Conservation (phyloP, 192 early-diverging fungal species). For the Umbelopsis vinacea region DNA sequence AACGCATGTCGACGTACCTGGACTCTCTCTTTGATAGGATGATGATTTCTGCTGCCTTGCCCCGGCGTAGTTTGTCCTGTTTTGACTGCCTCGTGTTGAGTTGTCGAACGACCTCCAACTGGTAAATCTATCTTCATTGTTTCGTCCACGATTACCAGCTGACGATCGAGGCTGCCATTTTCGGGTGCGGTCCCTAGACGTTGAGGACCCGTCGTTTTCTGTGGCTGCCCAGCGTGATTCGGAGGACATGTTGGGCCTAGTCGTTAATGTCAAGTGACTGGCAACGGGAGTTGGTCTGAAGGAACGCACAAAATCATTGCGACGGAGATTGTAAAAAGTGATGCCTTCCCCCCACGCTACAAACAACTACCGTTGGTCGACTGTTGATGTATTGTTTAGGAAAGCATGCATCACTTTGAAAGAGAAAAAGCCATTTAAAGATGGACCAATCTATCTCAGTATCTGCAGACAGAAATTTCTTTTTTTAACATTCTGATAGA, state of each 20-base stretch:
- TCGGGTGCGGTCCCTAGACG: not conserved
- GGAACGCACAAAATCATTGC: too few relatives aligned
- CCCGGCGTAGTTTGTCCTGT: not conserved
- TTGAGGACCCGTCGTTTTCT: not conserved
- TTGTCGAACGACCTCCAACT: not conserved
- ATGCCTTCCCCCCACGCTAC: too few relatives aligned
- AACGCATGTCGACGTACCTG: not conserved
- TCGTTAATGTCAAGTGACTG: too few relatives aligned
- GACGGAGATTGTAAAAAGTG: too few relatives aligned
- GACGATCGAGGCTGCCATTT: not conserved
- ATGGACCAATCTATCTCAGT: too few relatives aligned
- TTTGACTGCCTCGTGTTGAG: not conserved
- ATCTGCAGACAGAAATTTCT: too few relatives aligned
- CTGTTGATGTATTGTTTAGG: too few relatives aligned
- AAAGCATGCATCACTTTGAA: too few relatives aligned
- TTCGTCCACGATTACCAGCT: not conserved
- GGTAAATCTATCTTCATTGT: not conserved
- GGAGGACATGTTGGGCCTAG: slow-evolving; percentile 3
- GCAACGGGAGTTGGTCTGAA: too few relatives aligned
- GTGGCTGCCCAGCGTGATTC: not conserved
- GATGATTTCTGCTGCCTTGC: not conserved
- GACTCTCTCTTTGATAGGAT: not conserved
- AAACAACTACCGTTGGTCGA: too few relatives aligned
- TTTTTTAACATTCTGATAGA: too few relatives aligned
- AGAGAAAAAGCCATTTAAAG: too few relatives aligned